Percentiles rank a stretch among this genome's conserved stretches.
Conservation (phyloP, 768 basidiomycete genomes). For the Tubosaeta brunneosetosa region DNA sequence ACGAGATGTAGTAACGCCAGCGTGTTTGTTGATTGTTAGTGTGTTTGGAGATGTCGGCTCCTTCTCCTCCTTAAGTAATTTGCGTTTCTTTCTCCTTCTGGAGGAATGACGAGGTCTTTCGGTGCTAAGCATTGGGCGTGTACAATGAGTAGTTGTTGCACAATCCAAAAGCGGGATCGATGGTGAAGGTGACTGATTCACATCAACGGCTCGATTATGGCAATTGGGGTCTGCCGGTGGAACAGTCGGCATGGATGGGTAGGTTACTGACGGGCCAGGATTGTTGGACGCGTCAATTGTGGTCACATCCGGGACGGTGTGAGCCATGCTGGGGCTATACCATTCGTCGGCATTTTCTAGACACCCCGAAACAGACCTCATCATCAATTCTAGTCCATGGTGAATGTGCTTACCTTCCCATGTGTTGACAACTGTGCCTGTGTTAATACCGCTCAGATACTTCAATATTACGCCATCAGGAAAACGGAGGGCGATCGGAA, state of each 20-base stretch:
- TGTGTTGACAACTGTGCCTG: constrained; percentile 35
- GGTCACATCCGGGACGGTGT: constrained; percentile 11
- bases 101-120: neutral
- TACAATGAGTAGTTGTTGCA: neutral
- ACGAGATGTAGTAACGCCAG: neutral
- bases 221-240: neutral
- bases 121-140: neutral
- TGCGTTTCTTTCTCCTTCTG: constrained; percentile 16
- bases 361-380: neutral
- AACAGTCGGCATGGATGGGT: neutral
- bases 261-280: neutral
- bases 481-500: constrained; percentile 42
- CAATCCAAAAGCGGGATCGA: neutral
- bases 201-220: neutral
- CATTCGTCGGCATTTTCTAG: constrained; percentile 23
- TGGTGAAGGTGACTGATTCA: neutral
- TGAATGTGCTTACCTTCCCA: constrained; percentile 34
- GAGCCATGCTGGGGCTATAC: constrained; percentile 17
- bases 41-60: neutral
- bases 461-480: constrained; percentile 40
- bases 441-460: constrained; percentile 29
- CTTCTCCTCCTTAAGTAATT: constrained; percentile 7
- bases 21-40: neutral
- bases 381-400: neutral
- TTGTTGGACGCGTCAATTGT: constrained; percentile 5